A percentile compares a stretch with the other conserved stretches of the same genome.
Conservation (phyloP, 2,329 filamentous ascomycete species). For the Lasiodiplodia citricola region DNA sequence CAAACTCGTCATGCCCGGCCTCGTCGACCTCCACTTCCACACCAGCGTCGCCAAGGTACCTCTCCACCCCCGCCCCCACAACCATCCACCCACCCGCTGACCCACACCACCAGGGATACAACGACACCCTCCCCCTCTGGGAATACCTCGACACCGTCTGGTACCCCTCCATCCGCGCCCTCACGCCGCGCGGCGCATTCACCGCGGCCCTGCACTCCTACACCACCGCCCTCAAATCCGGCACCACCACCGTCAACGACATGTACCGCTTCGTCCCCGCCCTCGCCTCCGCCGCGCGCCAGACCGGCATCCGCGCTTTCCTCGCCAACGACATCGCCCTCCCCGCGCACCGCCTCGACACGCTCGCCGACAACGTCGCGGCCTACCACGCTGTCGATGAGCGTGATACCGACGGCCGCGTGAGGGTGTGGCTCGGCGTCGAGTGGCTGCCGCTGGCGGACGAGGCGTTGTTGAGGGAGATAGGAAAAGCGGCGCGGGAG, state of each 20-base stretch:
- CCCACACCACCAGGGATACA: not conserved
- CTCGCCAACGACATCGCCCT: not conserved
- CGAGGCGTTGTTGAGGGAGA: not conserved
- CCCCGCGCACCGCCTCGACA: not conserved
- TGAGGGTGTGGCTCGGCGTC: not conserved
- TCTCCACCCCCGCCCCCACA: not conserved
- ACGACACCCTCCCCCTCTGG: constrained; percentile 22
- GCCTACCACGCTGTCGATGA: not conserved
- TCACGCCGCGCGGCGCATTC: not conserved
- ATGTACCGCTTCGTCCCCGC: constrained; percentile 17
- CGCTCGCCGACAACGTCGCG: not conserved
- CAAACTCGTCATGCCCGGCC: constrained; percentile 17
- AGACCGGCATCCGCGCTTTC: not conserved
- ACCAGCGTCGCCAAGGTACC: constrained; percentile 7
- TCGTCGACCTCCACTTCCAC: constrained; percentile 12
- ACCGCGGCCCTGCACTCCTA: constrained; percentile 4
- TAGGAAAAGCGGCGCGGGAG: not conserved
- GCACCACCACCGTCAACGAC: constrained; percentile 20
- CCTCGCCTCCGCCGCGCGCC: not conserved
- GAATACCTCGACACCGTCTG: constrained; percentile 22
- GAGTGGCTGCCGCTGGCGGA: constrained; percentile 10
- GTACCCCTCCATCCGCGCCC: constrained; percentile 17
- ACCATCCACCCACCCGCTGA: not conserved
- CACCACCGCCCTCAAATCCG: constrained; percentile 15
- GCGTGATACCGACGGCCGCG: not conserved